Conservation (phyloP, 306 rosid genomes). For the Glycine tomentella region DNA sequence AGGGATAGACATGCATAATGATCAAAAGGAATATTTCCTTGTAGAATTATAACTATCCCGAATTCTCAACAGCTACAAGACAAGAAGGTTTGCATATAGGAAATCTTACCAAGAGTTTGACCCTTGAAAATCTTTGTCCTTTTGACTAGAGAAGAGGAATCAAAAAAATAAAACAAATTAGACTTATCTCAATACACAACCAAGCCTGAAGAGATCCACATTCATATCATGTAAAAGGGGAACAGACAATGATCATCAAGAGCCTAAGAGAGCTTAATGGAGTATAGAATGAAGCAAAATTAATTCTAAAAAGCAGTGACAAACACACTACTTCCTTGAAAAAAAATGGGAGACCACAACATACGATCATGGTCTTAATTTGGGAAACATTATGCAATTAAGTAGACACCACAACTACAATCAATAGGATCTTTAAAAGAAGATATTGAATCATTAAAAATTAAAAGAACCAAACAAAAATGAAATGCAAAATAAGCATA, state of each 20-base stretch:
- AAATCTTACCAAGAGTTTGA: constrained; percentile 48
- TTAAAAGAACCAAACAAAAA: constrained; percentile 9
- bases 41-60: constrained; percentile 48
- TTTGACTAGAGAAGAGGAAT: constrained; percentile 43
- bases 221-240: constrained; percentile 21
- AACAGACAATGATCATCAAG: constrained; percentile 17
- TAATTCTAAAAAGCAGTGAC: constrained; percentile 14
- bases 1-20: constrained; percentile 98
- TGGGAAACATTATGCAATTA: neutral
- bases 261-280: constrained; percentile 35
- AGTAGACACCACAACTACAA: constrained; percentile 1
- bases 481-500: constrained; percentile 32
- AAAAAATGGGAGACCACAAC: constrained; percentile 2
- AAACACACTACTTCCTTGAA: constrained; percentile 2
- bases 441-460: neutral
- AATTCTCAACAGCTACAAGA: constrained; percentile 57
- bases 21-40: constrained; percentile 59
- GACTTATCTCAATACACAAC: constrained; percentile 30
- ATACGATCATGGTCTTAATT: constrained; percentile 7
- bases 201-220: constrained; percentile 33
- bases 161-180: constrained; percentile 43
- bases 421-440: constrained; percentile 14
- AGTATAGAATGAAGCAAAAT: constrained; percentile 32
- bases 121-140: constrained; percentile 52
- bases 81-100: constrained; percentile 50